phyloP scores from a whole-genome alignment of 345 rosid genomes.

The Leavenworthia alabamica region DNA sequence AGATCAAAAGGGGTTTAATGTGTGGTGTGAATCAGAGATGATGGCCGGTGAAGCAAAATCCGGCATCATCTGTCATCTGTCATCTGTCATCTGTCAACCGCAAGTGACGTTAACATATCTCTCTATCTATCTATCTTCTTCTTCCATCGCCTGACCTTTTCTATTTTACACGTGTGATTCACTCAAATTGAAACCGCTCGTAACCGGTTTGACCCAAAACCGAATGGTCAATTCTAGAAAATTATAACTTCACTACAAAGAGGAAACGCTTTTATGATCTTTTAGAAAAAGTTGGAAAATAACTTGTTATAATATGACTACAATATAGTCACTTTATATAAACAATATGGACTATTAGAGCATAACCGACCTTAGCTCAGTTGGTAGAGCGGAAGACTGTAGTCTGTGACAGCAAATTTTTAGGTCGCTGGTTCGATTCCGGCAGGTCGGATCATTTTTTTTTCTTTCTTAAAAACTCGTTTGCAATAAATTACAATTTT shows the following conservation, averaged over 20 bases:
- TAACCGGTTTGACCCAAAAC: slow-evolving; percentile 12
- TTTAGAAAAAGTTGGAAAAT: not conserved
- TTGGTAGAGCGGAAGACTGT: slow-evolving; percentile 99
- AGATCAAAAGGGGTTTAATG: not conserved
- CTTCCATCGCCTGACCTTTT: not conserved
- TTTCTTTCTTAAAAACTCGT: not conserved
- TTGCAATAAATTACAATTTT: not conserved
- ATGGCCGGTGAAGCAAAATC: slow-evolving; percentile 23
- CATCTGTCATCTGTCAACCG: slow-evolving; percentile 23
- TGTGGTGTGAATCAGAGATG: not conserved
- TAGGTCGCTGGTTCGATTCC: slow-evolving; percentile 34
- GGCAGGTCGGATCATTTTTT: slow-evolving; percentile 19
- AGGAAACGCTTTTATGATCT: not conserved
- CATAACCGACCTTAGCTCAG: slow-evolving; percentile 99
- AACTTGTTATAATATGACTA: not conserved
- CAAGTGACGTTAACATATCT: slow-evolving; percentile 21
- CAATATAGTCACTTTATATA: no score
- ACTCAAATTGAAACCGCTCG: not conserved
- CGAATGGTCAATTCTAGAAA: not conserved
- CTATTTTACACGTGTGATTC: slow-evolving; percentile 20
- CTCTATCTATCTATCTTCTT: not conserved
- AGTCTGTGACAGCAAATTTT: slow-evolving; percentile 37
- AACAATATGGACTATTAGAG: no score
- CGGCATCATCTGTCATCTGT: slow-evolving; percentile 24
- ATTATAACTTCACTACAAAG: not conserved